Percentiles rank a stretch among this genome's conserved stretches.
Evolutionary conservation across 1,284 basidiomycete species (phyloP).

Genomic region (Cryptococcus neoformans): DNA sequence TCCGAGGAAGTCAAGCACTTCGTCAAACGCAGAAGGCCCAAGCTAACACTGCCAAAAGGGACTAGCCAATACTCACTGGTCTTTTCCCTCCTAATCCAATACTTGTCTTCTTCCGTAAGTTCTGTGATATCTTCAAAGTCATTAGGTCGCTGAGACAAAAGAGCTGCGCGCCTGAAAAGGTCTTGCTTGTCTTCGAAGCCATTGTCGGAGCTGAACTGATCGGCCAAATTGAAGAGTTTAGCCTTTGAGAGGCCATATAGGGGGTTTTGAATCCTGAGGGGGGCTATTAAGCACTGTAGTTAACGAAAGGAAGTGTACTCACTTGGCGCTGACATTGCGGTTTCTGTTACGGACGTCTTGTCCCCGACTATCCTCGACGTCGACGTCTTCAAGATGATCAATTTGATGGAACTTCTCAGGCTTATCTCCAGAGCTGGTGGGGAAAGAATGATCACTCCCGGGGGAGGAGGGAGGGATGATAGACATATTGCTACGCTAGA

Average conservation of each 20-base stretch:
- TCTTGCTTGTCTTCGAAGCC: slow-evolving; percentile 46
- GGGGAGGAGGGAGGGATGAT: slow-evolving; percentile 1
- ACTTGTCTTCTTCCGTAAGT: slow-evolving; percentile 62
- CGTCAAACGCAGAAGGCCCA: too few species aligned
- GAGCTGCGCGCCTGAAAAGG: slow-evolving; percentile 59
- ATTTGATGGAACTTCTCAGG: slow-evolving; percentile 11
- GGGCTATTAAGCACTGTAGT: background rate
- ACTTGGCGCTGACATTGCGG: slow-evolving; percentile 27
- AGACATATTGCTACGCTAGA: background rate
- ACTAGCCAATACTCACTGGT: slow-evolving; percentile 56
- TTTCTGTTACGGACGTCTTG: slow-evolving; percentile 12
- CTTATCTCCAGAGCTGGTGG: background rate
- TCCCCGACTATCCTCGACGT: slow-evolving; percentile 10
- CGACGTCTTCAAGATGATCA: slow-evolving; percentile 12
- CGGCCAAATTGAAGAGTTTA: slow-evolving; percentile 57
- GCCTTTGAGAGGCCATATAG: slow-evolving; percentile 25
- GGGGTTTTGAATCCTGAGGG: slow-evolving; percentile 30
- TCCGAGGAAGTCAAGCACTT: background rate
- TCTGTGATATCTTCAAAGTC: slow-evolving; percentile 57
- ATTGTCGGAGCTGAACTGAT: slow-evolving; percentile 57
- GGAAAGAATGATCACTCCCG: slow-evolving; percentile 1
- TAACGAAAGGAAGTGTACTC: slow-evolving; percentile 1
- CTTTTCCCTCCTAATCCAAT: slow-evolving; percentile 53
- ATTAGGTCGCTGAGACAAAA: slow-evolving; percentile 59
- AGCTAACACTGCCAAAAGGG: too few species aligned